These are phyloP conservation scores for Apiospora arundinis DNA, from an alignment of 2,329 filamentous ascomycete species.

Conservation along the genomic window DNA sequence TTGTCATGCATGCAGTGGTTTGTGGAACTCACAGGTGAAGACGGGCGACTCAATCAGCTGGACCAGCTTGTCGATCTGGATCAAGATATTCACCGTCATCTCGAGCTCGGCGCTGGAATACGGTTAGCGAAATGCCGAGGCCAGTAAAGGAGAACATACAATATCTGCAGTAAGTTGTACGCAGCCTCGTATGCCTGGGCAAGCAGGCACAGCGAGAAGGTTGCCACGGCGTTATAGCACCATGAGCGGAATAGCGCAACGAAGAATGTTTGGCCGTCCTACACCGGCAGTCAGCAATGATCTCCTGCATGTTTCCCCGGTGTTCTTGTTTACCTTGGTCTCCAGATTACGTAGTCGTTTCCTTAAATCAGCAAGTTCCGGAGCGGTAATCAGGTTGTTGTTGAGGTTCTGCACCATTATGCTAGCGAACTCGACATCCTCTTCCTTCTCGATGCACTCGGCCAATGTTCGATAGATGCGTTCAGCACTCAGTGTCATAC, in stretches of 20 bases:
- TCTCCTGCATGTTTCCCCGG: no score
- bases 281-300: constrained; percentile 24
- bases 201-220: constrained; percentile 92
- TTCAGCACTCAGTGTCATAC: constrained; percentile 89
- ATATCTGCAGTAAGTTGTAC: constrained; percentile 93
- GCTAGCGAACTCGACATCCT: constrained; percentile 97
- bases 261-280: constrained; percentile 96
- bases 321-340: constrained; percentile 64
- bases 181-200: constrained; percentile 98
- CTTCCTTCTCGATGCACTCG: constrained; percentile 96
- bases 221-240: constrained; percentile 98
- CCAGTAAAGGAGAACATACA: constrained; percentile 61
- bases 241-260: constrained; percentile 93
- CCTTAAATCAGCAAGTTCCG: constrained; percentile 87
- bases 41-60: constrained; percentile 96
- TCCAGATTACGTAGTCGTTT: constrained; percentile 91
- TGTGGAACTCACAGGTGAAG: constrained; percentile 82
- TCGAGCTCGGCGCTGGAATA: constrained; percentile 84
- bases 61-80: constrained; percentile 98
- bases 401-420: constrained; percentile 99
- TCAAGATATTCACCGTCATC: constrained; percentile 98
- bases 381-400: constrained; percentile 97
- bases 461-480: constrained; percentile 94
- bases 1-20: constrained; percentile 9
- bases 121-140: constrained; percentile 27